A percentile compares a stretch with the other conserved stretches of the same genome.
Conservation (phyloP, 768 basidiomycete species). For the Chiua virens region DNA sequence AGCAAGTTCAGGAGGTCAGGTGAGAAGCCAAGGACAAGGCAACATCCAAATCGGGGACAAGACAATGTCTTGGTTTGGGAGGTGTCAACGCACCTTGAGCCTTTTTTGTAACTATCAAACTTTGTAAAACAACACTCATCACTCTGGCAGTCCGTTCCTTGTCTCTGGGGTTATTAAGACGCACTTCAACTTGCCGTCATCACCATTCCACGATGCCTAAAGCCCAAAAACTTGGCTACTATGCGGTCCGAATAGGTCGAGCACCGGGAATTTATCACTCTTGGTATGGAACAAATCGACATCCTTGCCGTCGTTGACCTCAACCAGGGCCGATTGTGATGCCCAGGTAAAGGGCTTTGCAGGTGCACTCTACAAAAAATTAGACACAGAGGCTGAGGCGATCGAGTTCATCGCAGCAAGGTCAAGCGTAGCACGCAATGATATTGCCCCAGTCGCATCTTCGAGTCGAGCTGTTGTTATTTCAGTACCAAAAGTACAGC, state of each 20-base stretch:
- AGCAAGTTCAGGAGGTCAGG: background rate
- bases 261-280: conserved; percentile 63
- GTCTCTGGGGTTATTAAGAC: background rate
- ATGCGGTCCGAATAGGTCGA: conserved; percentile 71
- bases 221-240: conserved; percentile 51
- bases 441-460: conserved; percentile 17
- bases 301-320: conserved; percentile 17
- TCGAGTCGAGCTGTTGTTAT: conserved; percentile 22
- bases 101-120: too few relatives aligned
- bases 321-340: conserved; percentile 67
- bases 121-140: too few relatives aligned
- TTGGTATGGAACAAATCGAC: conserved; percentile 56
- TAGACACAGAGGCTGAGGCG: conserved; percentile 57
- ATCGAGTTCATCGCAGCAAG: conserved; percentile 49
- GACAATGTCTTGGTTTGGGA: conserved; percentile 23
- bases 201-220: conserved; percentile 33
- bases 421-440: conserved; percentile 13
- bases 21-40: conserved; percentile 25
- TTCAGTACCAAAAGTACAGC: too few relatives aligned
- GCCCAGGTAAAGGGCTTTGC: conserved; percentile 64
- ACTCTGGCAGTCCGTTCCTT: background rate
- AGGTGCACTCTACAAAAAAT: conserved; percentile 67
- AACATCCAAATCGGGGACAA: conserved; percentile 17
- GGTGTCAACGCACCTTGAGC: too few relatives aligned
- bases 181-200: background rate